Conservation (phyloP, 208 protist species). For the Trypanosomatidae sp. region DNA sequence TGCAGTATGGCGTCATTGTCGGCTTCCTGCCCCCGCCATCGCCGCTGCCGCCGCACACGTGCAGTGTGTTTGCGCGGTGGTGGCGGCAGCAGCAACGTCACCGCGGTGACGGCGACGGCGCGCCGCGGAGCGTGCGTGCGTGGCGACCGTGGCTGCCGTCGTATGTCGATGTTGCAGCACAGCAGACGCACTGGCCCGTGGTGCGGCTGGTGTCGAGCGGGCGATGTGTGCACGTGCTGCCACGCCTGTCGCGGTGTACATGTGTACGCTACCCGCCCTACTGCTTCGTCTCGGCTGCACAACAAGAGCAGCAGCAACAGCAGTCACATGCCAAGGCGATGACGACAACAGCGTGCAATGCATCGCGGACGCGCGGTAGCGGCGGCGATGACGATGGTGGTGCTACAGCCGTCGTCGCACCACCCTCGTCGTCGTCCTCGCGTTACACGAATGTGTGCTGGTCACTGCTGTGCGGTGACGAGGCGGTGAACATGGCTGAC, state of each 20-base stretch:
- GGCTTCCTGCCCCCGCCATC: constrained; percentile 11
- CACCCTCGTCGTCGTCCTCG: not conserved
- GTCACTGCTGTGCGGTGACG: not conserved
- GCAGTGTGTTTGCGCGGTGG: constrained; percentile 4
- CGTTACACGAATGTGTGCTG: not conserved
- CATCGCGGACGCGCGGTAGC: no score
- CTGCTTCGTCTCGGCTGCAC: constrained; percentile 9
- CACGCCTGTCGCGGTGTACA: not conserved
- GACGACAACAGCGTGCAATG: not conserved
- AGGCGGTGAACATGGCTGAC: no score
- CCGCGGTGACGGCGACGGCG: not conserved
- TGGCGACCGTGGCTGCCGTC: constrained; percentile 10
- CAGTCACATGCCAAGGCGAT: no score
- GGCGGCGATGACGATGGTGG: not conserved
- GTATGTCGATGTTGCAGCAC: constrained; percentile 7
- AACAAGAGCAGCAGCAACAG: constrained; percentile 3
- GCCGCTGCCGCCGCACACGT: not conserved
- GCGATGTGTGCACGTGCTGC: constrained; percentile 11
- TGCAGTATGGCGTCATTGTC: constrained; percentile 13
- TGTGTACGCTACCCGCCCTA: constrained; percentile 11
- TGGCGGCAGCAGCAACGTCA: constrained; percentile 2
- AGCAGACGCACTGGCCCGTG: constrained; percentile 14
- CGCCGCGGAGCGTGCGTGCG: not conserved
- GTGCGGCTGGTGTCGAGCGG: constrained; percentile 6
- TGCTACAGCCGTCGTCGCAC: no score